Base-by-base conservation (phyloP, 805 yeast genomes). In the Candida oleophila region DNA sequence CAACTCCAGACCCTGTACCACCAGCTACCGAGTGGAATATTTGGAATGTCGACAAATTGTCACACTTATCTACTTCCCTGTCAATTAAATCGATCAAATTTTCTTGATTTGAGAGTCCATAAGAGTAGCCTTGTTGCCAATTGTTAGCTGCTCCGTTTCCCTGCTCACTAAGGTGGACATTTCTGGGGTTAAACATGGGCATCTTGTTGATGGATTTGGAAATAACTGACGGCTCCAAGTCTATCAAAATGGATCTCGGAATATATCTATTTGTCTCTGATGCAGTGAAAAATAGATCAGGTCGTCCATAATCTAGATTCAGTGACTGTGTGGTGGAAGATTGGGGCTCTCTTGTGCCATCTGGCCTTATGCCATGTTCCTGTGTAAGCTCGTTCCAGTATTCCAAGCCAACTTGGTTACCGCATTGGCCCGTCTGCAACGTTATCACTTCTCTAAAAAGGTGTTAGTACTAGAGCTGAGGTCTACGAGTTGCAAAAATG, bases 1-100 rank as follows among this genome's bases (percentile, higher is more conserved):
- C 99, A 33, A 90, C 80, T 2, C 99, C 99, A 0, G 97, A 87
- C 0, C 99, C 99, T 0, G 99, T 94, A 35, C 99, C 99, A 33
- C 99, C 99, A 0, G 97, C 98, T 3, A 94, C 96, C 3, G 97
- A 87, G 66, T 94, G 99, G 43, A 91, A 65, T 53, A 94, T 68
- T 71, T 90, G 96, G 64, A 94, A 94, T 3, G 95, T 96, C 53
- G 91, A 94, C 44, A 90, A 69, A 46, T 85, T 85, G 52, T 95
- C 98, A 54, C 96, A 85, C 28, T 87, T 83, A 59, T 94, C 99
- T 36, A 90, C 76, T 57, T 94, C 97, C 46, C 94, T 77, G 59
- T 90, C 97, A 21, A 94, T 76, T 77, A 90, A 81, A 55, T 89
- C 92, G 46, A 87, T 54, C 35, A 95, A 71, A n/a, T 81, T 82